A percentile compares a stretch with the other conserved stretches of the same genome.
phyloP scores from a whole-genome alignment of 129 eudicot species.

The Sambucus nigra region DNA sequence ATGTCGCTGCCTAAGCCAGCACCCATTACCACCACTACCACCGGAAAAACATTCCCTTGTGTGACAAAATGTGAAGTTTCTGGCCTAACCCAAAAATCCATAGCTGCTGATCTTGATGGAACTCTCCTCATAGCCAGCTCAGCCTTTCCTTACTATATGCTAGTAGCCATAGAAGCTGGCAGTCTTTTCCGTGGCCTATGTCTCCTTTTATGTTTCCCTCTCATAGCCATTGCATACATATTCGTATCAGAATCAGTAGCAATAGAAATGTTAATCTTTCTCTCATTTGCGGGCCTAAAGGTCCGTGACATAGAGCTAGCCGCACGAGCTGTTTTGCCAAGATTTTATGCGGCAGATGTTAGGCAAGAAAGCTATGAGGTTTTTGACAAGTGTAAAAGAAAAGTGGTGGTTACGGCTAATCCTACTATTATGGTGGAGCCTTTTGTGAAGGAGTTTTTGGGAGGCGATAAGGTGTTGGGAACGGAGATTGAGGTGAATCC shows the following conservation, averaged over 20 bases:
- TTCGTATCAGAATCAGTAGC: conserved; percentile 78
- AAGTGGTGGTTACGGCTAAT: conserved; percentile 85
- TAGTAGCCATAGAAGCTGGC: conserved; percentile 87
- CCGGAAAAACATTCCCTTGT: conserved; percentile 36
- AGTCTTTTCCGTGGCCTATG: conserved; percentile 74
- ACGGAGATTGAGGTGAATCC: conserved; percentile 85
- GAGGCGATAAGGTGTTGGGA: conserved; percentile 85
- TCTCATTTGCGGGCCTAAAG: conserved; percentile 52
- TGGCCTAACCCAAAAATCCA: conserved; percentile 35
- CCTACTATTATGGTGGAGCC: conserved; percentile 87
- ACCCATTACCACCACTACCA: conserved; percentile 18
- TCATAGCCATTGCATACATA: conserved; percentile 44
- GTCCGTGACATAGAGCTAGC: conserved; percentile 60
- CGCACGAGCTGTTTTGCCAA: conserved; percentile 59
- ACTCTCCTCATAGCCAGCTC: conserved; percentile 60
- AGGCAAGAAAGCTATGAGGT: conserved; percentile 55
- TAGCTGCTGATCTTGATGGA: conserved; percentile 97
- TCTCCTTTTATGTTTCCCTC: conserved; percentile 47
- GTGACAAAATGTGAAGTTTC: conserved; percentile 48
- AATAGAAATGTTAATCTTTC: conserved; percentile 49
- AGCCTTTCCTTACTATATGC: conserved; percentile 88
- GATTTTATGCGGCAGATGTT: conserved; percentile 75
- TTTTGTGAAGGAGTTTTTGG: conserved; percentile 72
- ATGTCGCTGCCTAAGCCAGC: conserved; percentile 31
- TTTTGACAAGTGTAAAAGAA: conserved; percentile 52